phyloP scores from a whole-genome alignment of 2,329 filamentous ascomycete genomes.

The Rhexocercosporidium sp. region DNA sequence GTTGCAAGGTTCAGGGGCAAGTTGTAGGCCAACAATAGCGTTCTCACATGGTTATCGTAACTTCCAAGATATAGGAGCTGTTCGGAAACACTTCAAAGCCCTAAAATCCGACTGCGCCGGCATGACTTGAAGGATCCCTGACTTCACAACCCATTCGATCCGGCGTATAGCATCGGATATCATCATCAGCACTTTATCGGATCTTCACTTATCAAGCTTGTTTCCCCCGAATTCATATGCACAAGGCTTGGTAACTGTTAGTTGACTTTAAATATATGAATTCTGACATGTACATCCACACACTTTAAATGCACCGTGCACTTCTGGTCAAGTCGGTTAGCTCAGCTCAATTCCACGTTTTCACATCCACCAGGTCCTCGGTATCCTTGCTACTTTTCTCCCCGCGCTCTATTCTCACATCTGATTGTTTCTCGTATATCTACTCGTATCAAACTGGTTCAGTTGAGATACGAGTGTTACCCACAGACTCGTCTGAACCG shows the following conservation, averaged over 20 bases:
- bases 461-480: not conserved
- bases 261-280: constrained; percentile 3
- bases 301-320: not conserved
- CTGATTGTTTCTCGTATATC: not conserved
- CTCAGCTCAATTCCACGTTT: not conserved
- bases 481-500: constrained; percentile 5
- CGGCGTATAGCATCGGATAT: not conserved
- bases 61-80: not conserved
- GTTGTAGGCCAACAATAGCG: not conserved
- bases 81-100: constrained; percentile 2
- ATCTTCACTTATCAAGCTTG: constrained; percentile 4
- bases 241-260: not conserved
- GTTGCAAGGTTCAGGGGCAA: not conserved
- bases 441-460: not conserved
- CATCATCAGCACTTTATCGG: constrained; percentile 8
- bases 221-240: constrained; percentile 7
- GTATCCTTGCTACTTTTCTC: not conserved
- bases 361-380: not conserved
- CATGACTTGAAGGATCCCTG: not conserved
- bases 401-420: not conserved
- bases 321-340: not conserved
- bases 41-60: not conserved
- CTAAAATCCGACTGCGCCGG: not conserved
- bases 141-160: not conserved
- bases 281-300: not conserved